Evolutionary conservation across 345 rosid species (phyloP).

Genomic region (Kandelia obovata): DNA sequence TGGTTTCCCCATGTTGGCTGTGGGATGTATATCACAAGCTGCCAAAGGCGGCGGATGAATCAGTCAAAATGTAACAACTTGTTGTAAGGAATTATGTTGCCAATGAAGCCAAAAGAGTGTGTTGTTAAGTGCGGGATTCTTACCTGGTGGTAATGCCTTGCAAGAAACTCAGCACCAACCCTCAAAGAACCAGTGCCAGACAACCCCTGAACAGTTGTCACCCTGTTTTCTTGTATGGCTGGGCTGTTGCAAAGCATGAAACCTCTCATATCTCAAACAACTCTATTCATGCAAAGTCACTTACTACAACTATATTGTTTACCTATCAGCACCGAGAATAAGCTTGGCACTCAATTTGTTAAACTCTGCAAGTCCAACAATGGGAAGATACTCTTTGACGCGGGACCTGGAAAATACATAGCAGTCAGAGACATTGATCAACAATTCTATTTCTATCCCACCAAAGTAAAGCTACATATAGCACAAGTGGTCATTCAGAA

Average conservation of each 20-base stretch:
- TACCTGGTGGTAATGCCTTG: slow-evolving; percentile 75
- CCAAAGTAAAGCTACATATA: neutral
- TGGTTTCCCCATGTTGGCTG: slow-evolving; percentile 92
- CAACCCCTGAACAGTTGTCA: slow-evolving; percentile 83
- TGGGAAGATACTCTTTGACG: slow-evolving; percentile 76
- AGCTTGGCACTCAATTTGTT: slow-evolving; percentile 81
- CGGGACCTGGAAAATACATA: slow-evolving; percentile 34
- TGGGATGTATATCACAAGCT: slow-evolving; percentile 69
- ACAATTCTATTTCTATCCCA: neutral
- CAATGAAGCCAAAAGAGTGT: neutral
- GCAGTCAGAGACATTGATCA: neutral
- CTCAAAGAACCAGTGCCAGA: slow-evolving; percentile 97
- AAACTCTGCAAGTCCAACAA: slow-evolving; percentile 69
- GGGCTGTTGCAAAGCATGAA: slow-evolving; percentile 48
- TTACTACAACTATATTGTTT: neutral
- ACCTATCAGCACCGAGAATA: slow-evolving; percentile 73
- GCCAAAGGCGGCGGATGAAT: slow-evolving; percentile 24
- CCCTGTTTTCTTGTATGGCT: slow-evolving; percentile 67
- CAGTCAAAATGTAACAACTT: neutral
- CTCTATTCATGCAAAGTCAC: too few relatives aligned
- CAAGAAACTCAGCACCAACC: slow-evolving; percentile 94
- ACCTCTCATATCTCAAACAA: neutral
- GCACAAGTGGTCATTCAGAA: neutral
- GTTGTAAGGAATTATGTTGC: neutral
- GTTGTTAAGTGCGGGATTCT: neutral